Base-by-base conservation (phyloP, 306 rosid genomes). In the Cicer yamashitae region DNA sequence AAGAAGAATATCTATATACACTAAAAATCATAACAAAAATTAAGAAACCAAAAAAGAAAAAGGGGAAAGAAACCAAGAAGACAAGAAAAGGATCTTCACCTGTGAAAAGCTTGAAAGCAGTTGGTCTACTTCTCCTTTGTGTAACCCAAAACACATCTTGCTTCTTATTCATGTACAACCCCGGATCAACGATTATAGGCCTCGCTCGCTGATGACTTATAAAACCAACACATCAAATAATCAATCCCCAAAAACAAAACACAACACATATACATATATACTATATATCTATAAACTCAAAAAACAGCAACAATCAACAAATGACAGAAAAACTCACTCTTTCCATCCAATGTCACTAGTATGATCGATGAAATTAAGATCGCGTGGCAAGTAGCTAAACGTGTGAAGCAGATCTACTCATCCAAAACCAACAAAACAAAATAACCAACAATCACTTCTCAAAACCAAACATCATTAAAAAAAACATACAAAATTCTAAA, bases 341-440 rank as follows among this genome's bases (percentile, higher is more conserved):
- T 92, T 96, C 99, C 98, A 96, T 67, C 99, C 99, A 88, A 96
- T 90, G 84, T 92, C 86, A 80, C 99, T 90, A 0, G 99, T 92
- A 83, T 96, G 98, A 79, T 96, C 98, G 39, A 96, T 88, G 93
- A 96, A 96, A 88, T 96, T 96, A 13, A 96, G 96, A 88, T 96
- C 98, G 7, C 98, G 86, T 1, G 96, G 93, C 90, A 96, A 78
- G 89, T 87, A 86, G 1, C 97, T 88, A 81, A 96, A 96, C 38
- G 93, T 89, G 83, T 96, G 98, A 77, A 92, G 86, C 81, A 96
- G 88, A 90, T 96, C 99, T 96, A 85, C 58, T 20, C 44, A 75
- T 66, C 69, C 79, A 88, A 82, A 77, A 80, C 60, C 77, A 77
- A 83, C 11, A 66, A 58, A 65, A 82, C 52, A 76, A 86, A 82